A percentile compares a stretch with the other conserved stretches of the same genome.
Evolutionary conservation across 139 green algal genomes (phyloP).

Genomic region (Edaphochlamys debaryana): DNA sequence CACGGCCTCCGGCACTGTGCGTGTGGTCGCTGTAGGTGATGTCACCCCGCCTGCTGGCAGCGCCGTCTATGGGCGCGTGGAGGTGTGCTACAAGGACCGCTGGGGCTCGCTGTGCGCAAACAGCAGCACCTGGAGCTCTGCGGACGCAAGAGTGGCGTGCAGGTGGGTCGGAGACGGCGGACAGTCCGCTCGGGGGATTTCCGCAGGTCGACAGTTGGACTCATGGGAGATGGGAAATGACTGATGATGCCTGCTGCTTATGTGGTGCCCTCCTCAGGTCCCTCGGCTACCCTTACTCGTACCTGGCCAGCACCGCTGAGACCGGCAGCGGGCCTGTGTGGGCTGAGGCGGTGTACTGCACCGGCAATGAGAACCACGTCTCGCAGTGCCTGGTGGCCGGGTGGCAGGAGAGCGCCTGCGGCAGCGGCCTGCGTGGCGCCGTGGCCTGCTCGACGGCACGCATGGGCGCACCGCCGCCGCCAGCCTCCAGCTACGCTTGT

Average conservation of each 20-base stretch:
- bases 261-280: constrained; percentile 2
- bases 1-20: too few relatives aligned
- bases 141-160: background rate
- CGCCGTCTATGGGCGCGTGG: background rate
- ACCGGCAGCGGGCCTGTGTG: background rate
- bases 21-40: background rate
- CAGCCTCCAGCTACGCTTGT: constrained; percentile 3
- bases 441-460: background rate
- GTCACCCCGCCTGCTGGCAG: background rate
- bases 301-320: background rate
- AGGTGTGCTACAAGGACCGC: constrained; percentile 12
- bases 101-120: constrained; percentile 14
- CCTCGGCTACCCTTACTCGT: background rate
- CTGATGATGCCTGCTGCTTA: too few relatives aligned
- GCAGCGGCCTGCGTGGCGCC: background rate
- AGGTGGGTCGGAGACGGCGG: too few relatives aligned
- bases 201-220: too few relatives aligned
- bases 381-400: background rate
- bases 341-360: background rate
- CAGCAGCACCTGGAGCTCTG: background rate
- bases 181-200: too few relatives aligned
- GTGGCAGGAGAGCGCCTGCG: background rate
- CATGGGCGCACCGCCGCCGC: background rate
- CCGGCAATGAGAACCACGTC: constrained; percentile 7
- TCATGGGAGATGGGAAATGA: too few relatives aligned